A percentile compares a stretch with the other conserved stretches of the same genome.
Conservation (phyloP, 768 basidiomycete genomes). For the Exidia glandulosa region DNA sequence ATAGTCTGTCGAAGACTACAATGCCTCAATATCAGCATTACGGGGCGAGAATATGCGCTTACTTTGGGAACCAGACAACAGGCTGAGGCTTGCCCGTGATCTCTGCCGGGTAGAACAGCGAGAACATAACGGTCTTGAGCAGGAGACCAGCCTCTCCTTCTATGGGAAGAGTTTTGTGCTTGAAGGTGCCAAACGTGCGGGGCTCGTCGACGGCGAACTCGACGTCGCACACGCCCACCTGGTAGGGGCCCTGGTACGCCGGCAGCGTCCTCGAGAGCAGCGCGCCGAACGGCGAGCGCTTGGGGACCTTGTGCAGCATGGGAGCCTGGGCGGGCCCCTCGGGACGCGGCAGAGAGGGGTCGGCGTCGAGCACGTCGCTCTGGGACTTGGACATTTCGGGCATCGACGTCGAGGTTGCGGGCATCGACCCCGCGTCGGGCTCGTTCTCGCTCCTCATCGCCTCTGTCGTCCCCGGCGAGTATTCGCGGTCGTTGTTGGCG, state of each 20-base stretch:
- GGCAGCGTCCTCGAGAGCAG: slow-evolving; percentile 20
- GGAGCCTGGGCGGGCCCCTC: too few species aligned
- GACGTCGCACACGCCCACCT: slow-evolving; percentile 22
- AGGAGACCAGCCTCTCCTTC: slow-evolving; percentile 15
- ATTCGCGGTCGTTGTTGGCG: too few species aligned
- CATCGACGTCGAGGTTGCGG: too few species aligned
- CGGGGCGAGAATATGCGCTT: background rate
- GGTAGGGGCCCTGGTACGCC: slow-evolving; percentile 17
- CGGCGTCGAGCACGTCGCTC: too few species aligned
- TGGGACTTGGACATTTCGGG: too few species aligned
- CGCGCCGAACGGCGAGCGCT: slow-evolving; percentile 15
- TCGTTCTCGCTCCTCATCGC: too few species aligned
- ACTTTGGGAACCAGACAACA: slow-evolving; percentile 6
- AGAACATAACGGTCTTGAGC: slow-evolving; percentile 20
- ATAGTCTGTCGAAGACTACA: slow-evolving; percentile 21
- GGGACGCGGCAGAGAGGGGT: too few species aligned
- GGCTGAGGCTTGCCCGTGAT: background rate
- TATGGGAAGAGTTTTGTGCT: background rate
- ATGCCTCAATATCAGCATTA: background rate
- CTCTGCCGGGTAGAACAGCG: slow-evolving; percentile 22
- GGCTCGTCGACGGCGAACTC: slow-evolving; percentile 15
- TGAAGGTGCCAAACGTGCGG: slow-evolving; percentile 4
- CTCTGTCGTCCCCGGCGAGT: too few species aligned
- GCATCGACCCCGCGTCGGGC: too few species aligned
- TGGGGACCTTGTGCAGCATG: background rate